phyloP scores from a whole-genome alignment of 208 protist genomes.

The Willaertia magna region DNA sequence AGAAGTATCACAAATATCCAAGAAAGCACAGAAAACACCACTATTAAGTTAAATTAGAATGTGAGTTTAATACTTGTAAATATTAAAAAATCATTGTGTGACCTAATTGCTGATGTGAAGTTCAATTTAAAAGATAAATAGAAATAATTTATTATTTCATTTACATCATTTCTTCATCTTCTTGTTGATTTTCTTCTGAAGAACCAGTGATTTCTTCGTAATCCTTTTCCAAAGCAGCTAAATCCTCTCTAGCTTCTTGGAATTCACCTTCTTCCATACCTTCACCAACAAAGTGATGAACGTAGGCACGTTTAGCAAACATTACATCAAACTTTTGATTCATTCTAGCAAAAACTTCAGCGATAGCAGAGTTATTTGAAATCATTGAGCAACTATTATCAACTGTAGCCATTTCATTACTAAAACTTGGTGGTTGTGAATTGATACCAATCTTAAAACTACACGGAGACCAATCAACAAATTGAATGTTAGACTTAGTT shows the following conservation, averaged over 20 bases:
- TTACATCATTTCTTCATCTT: too few species aligned
- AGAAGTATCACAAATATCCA: too few species aligned
- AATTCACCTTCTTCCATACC: conserved; percentile 94
- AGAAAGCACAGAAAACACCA: too few species aligned
- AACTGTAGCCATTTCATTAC: conserved; percentile 76
- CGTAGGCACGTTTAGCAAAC: conserved; percentile 86
- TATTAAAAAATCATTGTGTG: too few species aligned
- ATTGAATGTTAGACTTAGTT: conserved; percentile 82
- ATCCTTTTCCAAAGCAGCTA: conserved; percentile 88
- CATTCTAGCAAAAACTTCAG: conserved; percentile 76
- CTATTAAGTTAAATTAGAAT: too few species aligned
- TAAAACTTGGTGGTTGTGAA: conserved; percentile 72
- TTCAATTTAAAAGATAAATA: too few species aligned
- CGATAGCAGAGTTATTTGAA: conserved; percentile 73
- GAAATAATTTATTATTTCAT: too few species aligned
- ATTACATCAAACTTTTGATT: conserved; percentile 90
- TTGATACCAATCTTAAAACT: conserved; percentile 87
- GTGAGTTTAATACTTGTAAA: too few species aligned
- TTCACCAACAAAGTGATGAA: conserved; percentile 91
- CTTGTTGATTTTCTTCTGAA: too few species aligned
- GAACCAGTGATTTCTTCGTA: conserved; percentile 92
- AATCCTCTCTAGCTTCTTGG: conserved; percentile 83
- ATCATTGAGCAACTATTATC: conserved; percentile 69
- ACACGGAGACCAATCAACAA: conserved; percentile 81
- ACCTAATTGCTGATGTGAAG: too few species aligned